Percentiles rank a stretch among this genome's conserved stretches.
Evolutionary conservation across 345 rosid species (phyloP).

Genomic region (Moricandia arvensis): DNA sequence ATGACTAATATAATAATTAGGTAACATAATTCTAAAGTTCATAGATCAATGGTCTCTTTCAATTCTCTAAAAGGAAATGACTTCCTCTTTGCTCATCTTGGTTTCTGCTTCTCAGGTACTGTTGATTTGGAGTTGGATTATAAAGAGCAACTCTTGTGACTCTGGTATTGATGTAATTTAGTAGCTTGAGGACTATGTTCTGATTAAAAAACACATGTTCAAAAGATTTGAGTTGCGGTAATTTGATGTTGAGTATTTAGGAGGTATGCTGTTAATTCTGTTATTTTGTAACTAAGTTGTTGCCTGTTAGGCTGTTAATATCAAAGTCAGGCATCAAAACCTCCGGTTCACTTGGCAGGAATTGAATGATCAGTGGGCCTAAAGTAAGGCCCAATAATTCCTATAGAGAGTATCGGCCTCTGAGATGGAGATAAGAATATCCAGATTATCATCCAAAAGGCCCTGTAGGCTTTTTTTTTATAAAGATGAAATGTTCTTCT

Average conservation of each 20-base stretch:
- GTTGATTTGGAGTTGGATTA: slow-evolving; percentile 21
- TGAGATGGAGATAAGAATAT: no score
- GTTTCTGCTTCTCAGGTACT: slow-evolving; percentile 30
- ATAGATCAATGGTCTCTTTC: not conserved
- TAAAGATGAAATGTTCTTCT: not conserved
- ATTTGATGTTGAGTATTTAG: not conserved
- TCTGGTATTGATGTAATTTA: slow-evolving; percentile 28
- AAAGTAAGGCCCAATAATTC: not conserved
- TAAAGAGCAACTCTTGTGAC: slow-evolving; percentile 23
- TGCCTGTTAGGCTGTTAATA: not conserved
- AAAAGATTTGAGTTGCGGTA: slow-evolving; percentile 17
- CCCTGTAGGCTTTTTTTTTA: not conserved
- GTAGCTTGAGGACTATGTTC: slow-evolving; percentile 18
- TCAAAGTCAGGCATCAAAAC: not conserved
- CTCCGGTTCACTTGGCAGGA: not conserved
- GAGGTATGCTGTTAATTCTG: not conserved
- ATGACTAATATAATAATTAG: slow-evolving; percentile 26
- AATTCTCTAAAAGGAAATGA: slow-evolving; percentile 8
- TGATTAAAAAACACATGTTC: slow-evolving; percentile 16
- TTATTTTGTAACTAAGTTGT: slow-evolving; percentile 7
- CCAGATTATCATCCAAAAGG: not conserved
- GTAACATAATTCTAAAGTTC: slow-evolving; percentile 10
- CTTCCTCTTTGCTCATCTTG: not conserved
- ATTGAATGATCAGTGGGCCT: not conserved
- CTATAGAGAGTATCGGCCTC: not conserved